These are phyloP conservation scores for Penicillium sp. DNA, from an alignment of 2,329 filamentous ascomycete species.

Conservation along the genomic window DNA sequence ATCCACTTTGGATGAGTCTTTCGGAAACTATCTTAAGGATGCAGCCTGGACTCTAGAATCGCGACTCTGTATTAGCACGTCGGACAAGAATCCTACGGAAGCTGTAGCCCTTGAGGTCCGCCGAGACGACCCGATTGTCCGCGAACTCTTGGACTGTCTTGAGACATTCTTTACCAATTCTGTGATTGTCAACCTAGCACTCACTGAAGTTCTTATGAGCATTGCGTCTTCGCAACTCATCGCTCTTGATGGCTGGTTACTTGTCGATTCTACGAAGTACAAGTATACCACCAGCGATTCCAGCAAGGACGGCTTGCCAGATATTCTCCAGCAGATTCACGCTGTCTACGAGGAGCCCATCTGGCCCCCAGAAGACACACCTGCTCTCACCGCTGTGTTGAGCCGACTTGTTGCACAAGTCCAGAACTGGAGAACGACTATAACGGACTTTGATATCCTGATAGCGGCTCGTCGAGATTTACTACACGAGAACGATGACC, in stretches of 20 bases:
- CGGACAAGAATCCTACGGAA: conserved; percentile 43
- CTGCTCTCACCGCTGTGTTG: conserved; percentile 60
- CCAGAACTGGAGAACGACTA: conserved; percentile 63
- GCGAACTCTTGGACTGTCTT: conserved; percentile 63
- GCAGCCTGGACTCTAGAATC: conserved; percentile 58
- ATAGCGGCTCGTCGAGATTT: conserved; percentile 62
- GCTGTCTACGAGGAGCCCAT: conserved; percentile 50
- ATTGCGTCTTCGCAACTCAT: conserved; percentile 85
- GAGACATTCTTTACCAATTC: conserved; percentile 86
- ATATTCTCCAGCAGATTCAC: conserved; percentile 33
- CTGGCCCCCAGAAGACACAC: conserved; percentile 53
- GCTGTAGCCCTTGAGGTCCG: conserved; percentile 70
- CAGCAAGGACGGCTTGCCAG: conserved; percentile 35
- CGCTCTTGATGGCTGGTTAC: conserved; percentile 86
- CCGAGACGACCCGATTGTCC: conserved; percentile 64
- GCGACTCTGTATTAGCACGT: conserved; percentile 38
- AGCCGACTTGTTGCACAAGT: conserved; percentile 67
- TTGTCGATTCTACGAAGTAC: conserved; percentile 72
- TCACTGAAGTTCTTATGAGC: conserved; percentile 83
- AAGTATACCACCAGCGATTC: conserved; percentile 45
- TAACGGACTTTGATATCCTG: conserved; percentile 75
- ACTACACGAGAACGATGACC: conserved; percentile 40
- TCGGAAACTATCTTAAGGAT: conserved; percentile 50
- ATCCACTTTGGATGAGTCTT: conserved; percentile 46
- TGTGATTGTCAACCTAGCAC: conserved; percentile 84